Evolutionary conservation across 2,329 filamentous ascomycete species (phyloP), one percentile per base, ranked within the genome.

Genomic region (Xylaria arbuscula): DNA sequence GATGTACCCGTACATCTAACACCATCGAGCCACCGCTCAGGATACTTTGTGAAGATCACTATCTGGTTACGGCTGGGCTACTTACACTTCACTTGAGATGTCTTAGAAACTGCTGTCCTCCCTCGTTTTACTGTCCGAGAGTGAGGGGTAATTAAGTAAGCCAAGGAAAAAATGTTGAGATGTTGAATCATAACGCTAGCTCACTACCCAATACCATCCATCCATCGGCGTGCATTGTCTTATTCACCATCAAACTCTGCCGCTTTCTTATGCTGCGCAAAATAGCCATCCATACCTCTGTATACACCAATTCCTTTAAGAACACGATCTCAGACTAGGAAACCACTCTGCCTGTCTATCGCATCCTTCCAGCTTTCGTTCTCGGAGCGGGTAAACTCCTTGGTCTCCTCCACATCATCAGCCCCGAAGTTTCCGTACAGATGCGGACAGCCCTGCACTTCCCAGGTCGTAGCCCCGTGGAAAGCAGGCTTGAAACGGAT

Each of bases 361-460:
- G 79, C 79, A 17, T 83, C 82, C 10, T 75, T 76, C 88, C 88
- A 90, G 10, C 72, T 81, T 75, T 83, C 76, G 0, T 74, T 79
- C 81, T 78, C 82, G n/a, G 74, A 74, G 63, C 83, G 83, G 54
- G 78, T 76, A 67, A 89, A 87, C 70, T 81, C 81, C 70, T 81
- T 76, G 3, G 81, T 78, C 13, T 81, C 82, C 45, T 83, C 81
- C 11, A 90, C 81, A 66, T 89, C 85, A 2, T 78, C 80, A 9
- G 72, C 80, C 9, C 88, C 87, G 74, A 90, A 83, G 72, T 87
- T 86, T 59, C 84, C 85, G 74, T 89, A 89, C 45, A 90, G 76
- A 74, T 90, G 89, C 61, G 88, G 85, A 72, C 87, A 90, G 15
- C 75, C 62, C 11, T 80, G 78, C 13, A 81, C 78, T 69, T 90